A percentile compares a stretch with the other conserved stretches of the same genome.
Conservation (phyloP, 2,329 filamentous ascomycete species). For the Dendrostoma leiphaemia region DNA sequence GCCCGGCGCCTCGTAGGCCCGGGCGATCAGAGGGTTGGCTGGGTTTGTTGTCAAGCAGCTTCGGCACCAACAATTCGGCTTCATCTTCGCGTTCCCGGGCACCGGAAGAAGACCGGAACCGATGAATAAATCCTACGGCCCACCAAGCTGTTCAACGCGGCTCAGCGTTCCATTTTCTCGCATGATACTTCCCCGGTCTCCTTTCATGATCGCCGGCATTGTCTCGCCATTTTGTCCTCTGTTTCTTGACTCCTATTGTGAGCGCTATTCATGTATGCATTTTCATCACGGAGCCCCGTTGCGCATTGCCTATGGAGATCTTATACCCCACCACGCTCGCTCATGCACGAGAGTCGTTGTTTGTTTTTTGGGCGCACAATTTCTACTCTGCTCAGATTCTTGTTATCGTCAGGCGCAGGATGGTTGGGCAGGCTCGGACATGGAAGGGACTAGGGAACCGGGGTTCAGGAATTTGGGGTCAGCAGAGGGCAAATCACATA, state of each 20-base stretch:
- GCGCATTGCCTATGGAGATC: neutral
- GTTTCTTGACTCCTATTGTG: neutral
- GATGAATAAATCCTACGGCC: slow-evolving; percentile 1
- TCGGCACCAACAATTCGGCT: slow-evolving; percentile 8
- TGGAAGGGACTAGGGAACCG: neutral
- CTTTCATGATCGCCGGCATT: neutral
- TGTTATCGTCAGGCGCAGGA: slow-evolving; percentile 10
- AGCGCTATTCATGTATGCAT: slow-evolving; percentile 11
- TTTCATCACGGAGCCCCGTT: neutral
- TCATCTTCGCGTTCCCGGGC: slow-evolving; percentile 9
- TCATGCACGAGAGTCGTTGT: slow-evolving; percentile 8
- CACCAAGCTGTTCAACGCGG: neutral
- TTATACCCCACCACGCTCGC: slow-evolving; percentile 18
- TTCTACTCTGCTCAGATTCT: neutral
- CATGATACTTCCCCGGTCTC: neutral
- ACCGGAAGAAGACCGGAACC: slow-evolving; percentile 15
- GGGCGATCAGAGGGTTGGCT: slow-evolving; percentile 12
- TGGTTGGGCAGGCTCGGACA: neutral
- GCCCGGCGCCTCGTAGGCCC: neutral
- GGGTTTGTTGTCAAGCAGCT: slow-evolving; percentile 14
- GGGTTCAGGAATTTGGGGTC: neutral
- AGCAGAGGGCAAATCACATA: neutral
- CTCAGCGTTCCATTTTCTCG: too few species aligned
- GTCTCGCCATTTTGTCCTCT: neutral
- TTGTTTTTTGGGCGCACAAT: too few species aligned